These are phyloP conservation scores for Acanthamoeba healyi DNA, from an alignment of 208 protist genomes.

Conservation along the genomic window DNA sequence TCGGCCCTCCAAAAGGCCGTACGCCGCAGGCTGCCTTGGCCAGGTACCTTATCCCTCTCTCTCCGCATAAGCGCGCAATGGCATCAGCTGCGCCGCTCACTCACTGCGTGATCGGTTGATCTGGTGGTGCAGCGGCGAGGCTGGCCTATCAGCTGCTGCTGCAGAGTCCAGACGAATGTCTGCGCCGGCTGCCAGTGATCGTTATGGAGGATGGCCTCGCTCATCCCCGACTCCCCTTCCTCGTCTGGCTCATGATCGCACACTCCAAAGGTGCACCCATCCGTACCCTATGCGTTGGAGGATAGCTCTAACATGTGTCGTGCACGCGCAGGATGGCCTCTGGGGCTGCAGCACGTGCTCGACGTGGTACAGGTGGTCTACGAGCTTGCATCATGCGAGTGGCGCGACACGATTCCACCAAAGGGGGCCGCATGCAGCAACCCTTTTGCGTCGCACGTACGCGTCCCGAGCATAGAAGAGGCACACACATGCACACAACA, in stretches of 20 bases:
- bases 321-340: not conserved
- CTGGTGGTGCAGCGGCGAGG: not conserved
- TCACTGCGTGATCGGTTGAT: not conserved
- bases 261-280: slow-evolving; percentile 24
- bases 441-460: not conserved
- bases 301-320: not conserved
- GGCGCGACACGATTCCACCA: slow-evolving; percentile 6
- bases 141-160: slow-evolving; percentile 31
- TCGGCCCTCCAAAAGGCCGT: slow-evolving; percentile 58
- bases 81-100: not conserved
- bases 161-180: slow-evolving; percentile 5
- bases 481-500: too few species aligned
- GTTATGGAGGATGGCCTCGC: slow-evolving; percentile 45
- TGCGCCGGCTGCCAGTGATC: slow-evolving; percentile 60
- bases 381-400: not conserved
- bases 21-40: slow-evolving; percentile 1
- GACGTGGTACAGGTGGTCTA: slow-evolving; percentile 39
- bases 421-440: not conserved
- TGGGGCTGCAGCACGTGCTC: not conserved
- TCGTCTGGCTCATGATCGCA: slow-evolving; percentile 64
- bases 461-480: not conserved
- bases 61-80: not conserved
- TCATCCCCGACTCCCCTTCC: not conserved
- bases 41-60: not conserved
- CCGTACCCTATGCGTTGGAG: too few species aligned